Conservation (phyloP, 805 yeast genomes). For the Maudiozyma bulderi region DNA sequence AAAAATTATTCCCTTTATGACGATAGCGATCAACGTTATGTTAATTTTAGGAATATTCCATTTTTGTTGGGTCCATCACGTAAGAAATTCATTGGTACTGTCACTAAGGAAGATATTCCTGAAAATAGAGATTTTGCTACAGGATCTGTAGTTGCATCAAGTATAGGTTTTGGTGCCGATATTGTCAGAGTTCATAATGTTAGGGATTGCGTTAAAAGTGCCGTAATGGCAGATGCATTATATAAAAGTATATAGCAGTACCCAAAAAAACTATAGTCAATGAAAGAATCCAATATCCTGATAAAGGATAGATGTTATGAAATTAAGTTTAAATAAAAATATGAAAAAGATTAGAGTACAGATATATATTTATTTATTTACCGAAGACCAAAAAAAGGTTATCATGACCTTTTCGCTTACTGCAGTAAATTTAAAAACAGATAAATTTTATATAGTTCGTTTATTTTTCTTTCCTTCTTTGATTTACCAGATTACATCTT, state of each 20-base stretch:
- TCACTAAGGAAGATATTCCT: slow-evolving; percentile 51
- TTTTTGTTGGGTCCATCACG: slow-evolving; percentile 81
- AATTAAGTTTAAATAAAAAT: background rate
- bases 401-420: background rate
- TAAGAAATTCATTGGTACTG: slow-evolving; percentile 72
- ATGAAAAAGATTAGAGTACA: background rate
- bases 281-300: background rate
- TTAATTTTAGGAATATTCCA: slow-evolving; percentile 39
- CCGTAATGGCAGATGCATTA: slow-evolving; percentile 60
- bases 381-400: too few relatives aligned
- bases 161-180: slow-evolving; percentile 65
- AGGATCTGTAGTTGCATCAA: slow-evolving; percentile 61
- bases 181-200: slow-evolving; percentile 87
- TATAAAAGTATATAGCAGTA: slow-evolving; percentile 8
- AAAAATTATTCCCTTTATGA: slow-evolving; percentile 37
- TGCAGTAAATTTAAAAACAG: too few relatives aligned
- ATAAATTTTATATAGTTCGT: too few relatives aligned
- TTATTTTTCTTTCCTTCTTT: too few relatives aligned
- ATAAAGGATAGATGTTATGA: background rate
- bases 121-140: slow-evolving; percentile 66
- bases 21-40: slow-evolving; percentile 14
- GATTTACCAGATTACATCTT: background rate
- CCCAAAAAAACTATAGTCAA: background rate
- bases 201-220: slow-evolving; percentile 43
- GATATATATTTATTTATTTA: background rate